These are phyloP conservation scores for Dichotomocladium elegans DNA, from an alignment of 371 early-diverging fungal species.

Conservation along the genomic window DNA sequence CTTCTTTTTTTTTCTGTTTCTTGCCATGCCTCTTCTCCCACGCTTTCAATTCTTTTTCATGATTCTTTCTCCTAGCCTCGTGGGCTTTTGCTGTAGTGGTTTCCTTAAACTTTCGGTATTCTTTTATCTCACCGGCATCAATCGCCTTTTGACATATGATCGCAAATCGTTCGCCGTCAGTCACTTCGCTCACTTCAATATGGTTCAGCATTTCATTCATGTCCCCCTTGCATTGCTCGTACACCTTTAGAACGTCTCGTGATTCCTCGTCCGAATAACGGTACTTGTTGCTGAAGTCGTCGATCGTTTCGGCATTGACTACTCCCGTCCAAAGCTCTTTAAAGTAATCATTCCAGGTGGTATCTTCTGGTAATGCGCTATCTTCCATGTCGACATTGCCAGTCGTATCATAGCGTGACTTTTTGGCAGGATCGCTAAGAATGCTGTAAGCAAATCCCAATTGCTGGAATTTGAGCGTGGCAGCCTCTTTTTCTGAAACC, in stretches of 20 bases:
- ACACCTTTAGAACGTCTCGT: slow-evolving; percentile 70
- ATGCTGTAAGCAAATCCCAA: slow-evolving; percentile 84
- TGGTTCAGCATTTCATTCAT: slow-evolving; percentile 66
- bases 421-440: slow-evolving; percentile 72
- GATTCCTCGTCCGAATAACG: slow-evolving; percentile 85
- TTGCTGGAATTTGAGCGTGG: slow-evolving; percentile 77
- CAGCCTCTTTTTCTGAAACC: slow-evolving; percentile 66
- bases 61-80: slow-evolving; percentile 44
- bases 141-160: slow-evolving; percentile 66
- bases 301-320: slow-evolving; percentile 75
- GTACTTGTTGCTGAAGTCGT: slow-evolving; percentile 63
- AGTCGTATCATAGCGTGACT: slow-evolving; percentile 74
- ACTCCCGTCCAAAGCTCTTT: slow-evolving; percentile 76
- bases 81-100: slow-evolving; percentile 51
- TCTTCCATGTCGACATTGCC: slow-evolving; percentile 37
- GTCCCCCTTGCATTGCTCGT: slow-evolving; percentile 65
- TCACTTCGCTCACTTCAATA: slow-evolving; percentile 60
- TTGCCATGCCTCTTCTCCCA: slow-evolving; percentile 38
- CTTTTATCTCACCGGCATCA: slow-evolving; percentile 45
- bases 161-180: slow-evolving; percentile 70
- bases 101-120: slow-evolving; percentile 48
- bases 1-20: slow-evolving; percentile 33
- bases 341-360: slow-evolving; percentile 83
- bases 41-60: slow-evolving; percentile 52
- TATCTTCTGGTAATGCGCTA: slow-evolving; percentile 43